Conservation (phyloP, 2,329 filamentous ascomycete genomes). For the Cadophora gregata region DNA sequence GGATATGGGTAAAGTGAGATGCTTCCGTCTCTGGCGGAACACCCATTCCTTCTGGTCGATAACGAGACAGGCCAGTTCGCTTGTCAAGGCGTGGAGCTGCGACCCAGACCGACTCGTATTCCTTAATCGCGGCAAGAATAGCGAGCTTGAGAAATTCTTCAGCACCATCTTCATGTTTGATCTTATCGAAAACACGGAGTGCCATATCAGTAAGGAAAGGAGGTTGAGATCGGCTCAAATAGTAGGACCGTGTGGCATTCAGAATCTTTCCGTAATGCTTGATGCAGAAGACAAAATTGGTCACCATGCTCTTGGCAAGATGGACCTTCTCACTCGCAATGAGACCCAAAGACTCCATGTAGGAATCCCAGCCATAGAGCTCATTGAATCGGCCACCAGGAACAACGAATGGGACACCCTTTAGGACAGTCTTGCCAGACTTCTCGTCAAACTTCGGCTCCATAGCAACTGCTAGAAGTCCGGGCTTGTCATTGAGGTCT, state of each 20-base stretch:
- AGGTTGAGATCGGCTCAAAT: slow-evolving; percentile 90
- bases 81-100: slow-evolving; percentile 53
- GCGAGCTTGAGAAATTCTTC: slow-evolving; percentile 80
- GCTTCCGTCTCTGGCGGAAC: slow-evolving; percentile 63
- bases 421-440: slow-evolving; percentile 73
- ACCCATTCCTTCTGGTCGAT: slow-evolving; percentile 57
- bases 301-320: slow-evolving; percentile 91
- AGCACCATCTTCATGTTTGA: slow-evolving; percentile 70
- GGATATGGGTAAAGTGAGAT: slow-evolving; percentile 57
- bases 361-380: slow-evolving; percentile 98
- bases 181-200: slow-evolving; percentile 89
- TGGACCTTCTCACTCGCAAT: slow-evolving; percentile 85
- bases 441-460: slow-evolving; percentile 71
- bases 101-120: slow-evolving; percentile 51
- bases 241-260: slow-evolving; percentile 96
- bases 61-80: slow-evolving; percentile 57
- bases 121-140: slow-evolving; percentile 90
- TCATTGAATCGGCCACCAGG: slow-evolving; percentile 98
- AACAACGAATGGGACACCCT: slow-evolving; percentile 92
- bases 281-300: slow-evolving; percentile 98
- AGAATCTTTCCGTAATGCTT: slow-evolving; percentile 98
- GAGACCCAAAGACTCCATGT: slow-evolving; percentile 94
- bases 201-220: slow-evolving; percentile 98
- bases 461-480: slow-evolving; percentile 89
- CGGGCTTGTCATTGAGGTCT: slow-evolving; percentile 85